Conservation (phyloP, 257 asterid species). For the Solanum rostratum region DNA sequence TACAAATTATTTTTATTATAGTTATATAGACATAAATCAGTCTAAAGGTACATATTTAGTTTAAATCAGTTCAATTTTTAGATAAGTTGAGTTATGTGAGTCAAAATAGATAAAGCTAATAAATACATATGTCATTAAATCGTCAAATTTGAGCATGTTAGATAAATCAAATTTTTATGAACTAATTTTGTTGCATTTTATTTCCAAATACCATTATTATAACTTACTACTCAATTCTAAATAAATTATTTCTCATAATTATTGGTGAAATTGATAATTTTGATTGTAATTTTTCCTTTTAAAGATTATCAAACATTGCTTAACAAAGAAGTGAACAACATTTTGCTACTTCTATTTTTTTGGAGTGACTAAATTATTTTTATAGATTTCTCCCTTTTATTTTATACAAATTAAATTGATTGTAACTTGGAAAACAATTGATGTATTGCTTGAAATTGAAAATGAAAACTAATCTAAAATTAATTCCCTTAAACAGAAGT, state of each 20-base stretch:
- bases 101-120: too few species aligned
- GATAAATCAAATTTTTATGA: too few species aligned
- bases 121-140: too few species aligned
- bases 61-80: too few species aligned
- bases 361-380: background rate
- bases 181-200: too few species aligned
- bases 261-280: background rate
- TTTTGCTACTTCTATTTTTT: background rate
- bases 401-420: background rate
- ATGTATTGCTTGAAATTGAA: background rate
- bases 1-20: too few species aligned
- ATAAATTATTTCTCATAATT: background rate
- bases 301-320: background rate
- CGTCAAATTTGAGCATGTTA: too few species aligned
- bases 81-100: too few species aligned
- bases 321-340: background rate
- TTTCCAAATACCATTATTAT: background rate
- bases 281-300: background rate
- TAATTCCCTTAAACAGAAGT: background rate
- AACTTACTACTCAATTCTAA: background rate
- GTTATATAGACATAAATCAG: too few species aligned
- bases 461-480: background rate
- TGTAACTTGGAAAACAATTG: background rate
- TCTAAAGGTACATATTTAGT: too few species aligned
- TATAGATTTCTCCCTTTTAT: background rate